phyloP scores from a whole-genome alignment of 192 early-diverging fungal species.

The Coemansia biformis region DNA sequence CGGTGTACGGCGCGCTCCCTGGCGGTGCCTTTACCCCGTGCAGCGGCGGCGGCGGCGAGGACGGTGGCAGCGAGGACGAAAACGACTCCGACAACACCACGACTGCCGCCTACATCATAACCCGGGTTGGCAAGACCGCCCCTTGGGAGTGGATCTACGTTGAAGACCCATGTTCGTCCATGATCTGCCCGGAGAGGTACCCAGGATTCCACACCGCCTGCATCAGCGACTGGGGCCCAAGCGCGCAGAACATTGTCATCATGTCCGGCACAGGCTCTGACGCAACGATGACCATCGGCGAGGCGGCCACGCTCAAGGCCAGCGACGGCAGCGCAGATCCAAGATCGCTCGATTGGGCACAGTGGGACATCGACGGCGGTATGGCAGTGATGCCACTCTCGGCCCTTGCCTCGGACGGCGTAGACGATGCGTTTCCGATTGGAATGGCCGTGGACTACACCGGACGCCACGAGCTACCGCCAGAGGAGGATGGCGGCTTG shows the following conservation, averaged over 20 bases:
- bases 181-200: slow-evolving; percentile 46
- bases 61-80: slow-evolving; percentile 7
- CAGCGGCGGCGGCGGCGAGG: slow-evolving; percentile 33
- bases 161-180: slow-evolving; percentile 56
- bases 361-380: slow-evolving; percentile 61
- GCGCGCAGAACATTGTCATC: slow-evolving; percentile 29
- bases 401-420: slow-evolving; percentile 19
- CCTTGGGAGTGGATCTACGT: slow-evolving; percentile 51
- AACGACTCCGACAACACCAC: slow-evolving; percentile 35
- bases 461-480: slow-evolving; percentile 50
- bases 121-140: slow-evolving; percentile 44
- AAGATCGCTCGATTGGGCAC: slow-evolving; percentile 56
- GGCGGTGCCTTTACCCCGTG: slow-evolving; percentile 15
- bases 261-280: slow-evolving; percentile 35
- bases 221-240: slow-evolving; percentile 54
- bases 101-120: slow-evolving; percentile 57
- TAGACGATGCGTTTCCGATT: slow-evolving; percentile 59
- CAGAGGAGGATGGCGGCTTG: slow-evolving; percentile 52
- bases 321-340: slow-evolving; percentile 12
- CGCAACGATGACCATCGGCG: slow-evolving; percentile 38
- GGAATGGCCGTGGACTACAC: slow-evolving; percentile 76
- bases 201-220: slow-evolving; percentile 59
- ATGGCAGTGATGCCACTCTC: slow-evolving; percentile 58
- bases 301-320: slow-evolving; percentile 9
- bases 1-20: slow-evolving; percentile 55